phyloP scores from a whole-genome alignment of 2,329 filamentous ascomycete genomes.

The Dothistroma septosporum region DNA sequence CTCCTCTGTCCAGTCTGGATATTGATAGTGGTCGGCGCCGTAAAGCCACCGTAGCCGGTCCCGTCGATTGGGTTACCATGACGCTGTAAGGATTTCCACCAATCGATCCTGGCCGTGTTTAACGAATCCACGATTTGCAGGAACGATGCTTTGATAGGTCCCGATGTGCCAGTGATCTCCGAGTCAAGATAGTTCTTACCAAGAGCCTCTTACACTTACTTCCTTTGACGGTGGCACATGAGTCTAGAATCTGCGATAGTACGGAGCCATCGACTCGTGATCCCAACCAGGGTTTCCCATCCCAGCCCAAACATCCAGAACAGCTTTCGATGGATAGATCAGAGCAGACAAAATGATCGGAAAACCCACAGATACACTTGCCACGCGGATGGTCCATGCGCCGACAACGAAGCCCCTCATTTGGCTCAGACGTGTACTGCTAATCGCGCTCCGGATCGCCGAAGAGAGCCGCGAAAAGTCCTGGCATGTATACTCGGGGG shows the following conservation, averaged over 20 bases:
- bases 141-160: conserved; percentile 34
- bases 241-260: conserved; percentile 10
- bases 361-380: conserved; percentile 38
- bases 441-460: conserved; percentile 25
- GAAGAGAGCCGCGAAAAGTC: conserved; percentile 12
- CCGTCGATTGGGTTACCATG: conserved; percentile 7
- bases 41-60: conserved; percentile 10
- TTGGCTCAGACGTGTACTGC: conserved; percentile 19
- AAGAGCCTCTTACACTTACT: conserved; percentile 3
- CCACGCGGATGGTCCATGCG: conserved; percentile 33
- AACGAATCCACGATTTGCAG: conserved; percentile 18
- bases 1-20: conserved; percentile 15
- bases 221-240: not conserved
- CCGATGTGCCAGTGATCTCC: conserved; percentile 31
- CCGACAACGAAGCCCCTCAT: conserved; percentile 16
- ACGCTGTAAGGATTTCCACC: conserved; percentile 9
- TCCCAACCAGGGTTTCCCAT: conserved; percentile 36
- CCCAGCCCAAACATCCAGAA: conserved; percentile 34
- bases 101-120: conserved; percentile 16
- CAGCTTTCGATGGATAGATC: conserved; percentile 24
- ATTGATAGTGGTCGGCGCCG: conserved; percentile 10
- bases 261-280: conserved; percentile 5
- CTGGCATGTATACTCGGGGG: conserved; percentile 22
- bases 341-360: conserved; percentile 36
- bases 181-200: conserved; percentile 18